Evolutionary conservation across 768 basidiomycete species (phyloP).

Genomic region (Leccinellum rugosiceps): DNA sequence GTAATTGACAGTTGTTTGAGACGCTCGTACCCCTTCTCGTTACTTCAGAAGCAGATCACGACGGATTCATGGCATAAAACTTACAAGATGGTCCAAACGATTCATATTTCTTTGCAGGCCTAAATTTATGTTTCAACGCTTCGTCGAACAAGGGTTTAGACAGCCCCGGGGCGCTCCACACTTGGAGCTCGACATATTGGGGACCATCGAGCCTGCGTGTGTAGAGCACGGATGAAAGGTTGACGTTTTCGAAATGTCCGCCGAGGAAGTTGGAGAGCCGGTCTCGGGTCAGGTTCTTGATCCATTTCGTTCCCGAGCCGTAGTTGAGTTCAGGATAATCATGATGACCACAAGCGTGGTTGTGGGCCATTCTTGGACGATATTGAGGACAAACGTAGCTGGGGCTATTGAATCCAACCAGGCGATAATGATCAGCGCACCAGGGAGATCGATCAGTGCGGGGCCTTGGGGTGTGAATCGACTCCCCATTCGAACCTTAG

Average conservation of each 20-base stretch:
- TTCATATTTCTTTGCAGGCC: conserved; percentile 84
- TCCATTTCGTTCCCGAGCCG: conserved; percentile 72
- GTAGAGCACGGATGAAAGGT: conserved; percentile 79
- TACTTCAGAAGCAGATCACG: conserved; percentile 1
- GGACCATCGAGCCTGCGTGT: conserved; percentile 64
- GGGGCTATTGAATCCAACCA: no score
- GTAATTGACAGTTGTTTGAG: neutral
- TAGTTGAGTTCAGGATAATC: conserved; percentile 59
- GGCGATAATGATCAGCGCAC: no score
- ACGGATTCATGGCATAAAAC: conserved; percentile 26
- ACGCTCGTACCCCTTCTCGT: conserved; percentile 45
- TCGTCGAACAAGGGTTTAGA: conserved; percentile 87
- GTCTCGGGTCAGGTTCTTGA: conserved; percentile 65
- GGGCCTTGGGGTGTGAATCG: no score
- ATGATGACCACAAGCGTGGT: conserved; percentile 2
- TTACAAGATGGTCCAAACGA: conserved; percentile 91
- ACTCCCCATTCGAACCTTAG: no score
- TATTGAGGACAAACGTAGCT: no score
- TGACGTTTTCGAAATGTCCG: conserved; percentile 78
- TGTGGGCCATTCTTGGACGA: conserved; percentile 10
- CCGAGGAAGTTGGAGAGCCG: conserved; percentile 63
- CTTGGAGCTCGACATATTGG: conserved; percentile 70
- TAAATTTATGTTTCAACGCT: conserved; percentile 81
- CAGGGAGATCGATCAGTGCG: no score
- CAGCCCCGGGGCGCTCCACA: conserved; percentile 88